Base-by-base conservation (phyloP, 2,329 filamentous ascomycete species). In the Aspergillus tamarii region DNA sequence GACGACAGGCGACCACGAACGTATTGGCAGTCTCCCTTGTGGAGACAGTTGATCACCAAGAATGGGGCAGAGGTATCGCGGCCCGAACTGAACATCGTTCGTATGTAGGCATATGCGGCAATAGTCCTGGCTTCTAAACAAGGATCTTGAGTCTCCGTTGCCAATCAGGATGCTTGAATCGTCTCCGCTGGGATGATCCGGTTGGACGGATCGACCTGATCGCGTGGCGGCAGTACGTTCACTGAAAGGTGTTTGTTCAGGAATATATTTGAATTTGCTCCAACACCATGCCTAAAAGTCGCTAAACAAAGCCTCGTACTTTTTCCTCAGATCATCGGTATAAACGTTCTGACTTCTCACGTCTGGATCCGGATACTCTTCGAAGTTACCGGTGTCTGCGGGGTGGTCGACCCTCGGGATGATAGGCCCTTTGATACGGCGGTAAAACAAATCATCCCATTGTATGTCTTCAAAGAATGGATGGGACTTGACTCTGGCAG, bases 301-400 rank as follows among this genome's bases (percentile, higher is more conserved):
- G 69, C 80, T 82, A 73, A 90, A 90, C 67, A 83, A 78, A 46
- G 81, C 77, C 61, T 89, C 88, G 73, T 87, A 89, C 74, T 86
- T 86, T 65, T 84, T 81, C 64, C 81, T 82, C 82, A 89, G 78
- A 64, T 89, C 87, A 61, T 85, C 83, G 5, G 86, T 88, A 71
- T 89, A 89, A 53, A 75, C 73, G 67, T 71, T 86, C 80, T 72
- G 82, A 73, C 68, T 83, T 74, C 70, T 81, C 76, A 55, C 79
- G 72, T 89, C 87, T 9, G 80, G 79, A 61, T 81, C 80, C 57
- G 88, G 87, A 68, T 89, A 89, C 61, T 89, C 86, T 69, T 89
- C 87, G 70, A 89, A 90, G 72, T 89, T 89, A 23, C 85, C 79
- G 39, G 87, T 85, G 68, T 90, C 88, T 8, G 87, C 86, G 1